A percentile compares a stretch with the other conserved stretches of the same genome.
Conservation (phyloP, 352 stramenopile genomes). For the Phytophthora niederhauseri region DNA sequence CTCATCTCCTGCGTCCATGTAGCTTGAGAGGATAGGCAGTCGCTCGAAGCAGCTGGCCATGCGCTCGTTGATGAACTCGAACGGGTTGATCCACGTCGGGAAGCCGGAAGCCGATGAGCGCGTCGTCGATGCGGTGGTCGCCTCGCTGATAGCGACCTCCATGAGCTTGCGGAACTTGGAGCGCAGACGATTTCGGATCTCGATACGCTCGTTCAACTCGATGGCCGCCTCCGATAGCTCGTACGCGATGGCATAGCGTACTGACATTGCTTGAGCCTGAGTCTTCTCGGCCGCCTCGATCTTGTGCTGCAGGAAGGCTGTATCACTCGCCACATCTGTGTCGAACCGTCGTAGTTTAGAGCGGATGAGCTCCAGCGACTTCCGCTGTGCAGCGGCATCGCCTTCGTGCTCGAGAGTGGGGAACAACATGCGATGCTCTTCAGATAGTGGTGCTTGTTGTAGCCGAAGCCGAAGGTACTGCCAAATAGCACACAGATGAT, state of each 20-base stretch:
- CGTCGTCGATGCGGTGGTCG: constrained; percentile 41
- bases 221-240: constrained; percentile 68
- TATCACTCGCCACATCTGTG: constrained; percentile 71
- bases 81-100: constrained; percentile 41
- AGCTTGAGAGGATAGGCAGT: constrained; percentile 35
- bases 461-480: constrained; percentile 79
- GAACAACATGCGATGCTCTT: constrained; percentile 76
- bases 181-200: constrained; percentile 47
- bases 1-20: constrained; percentile 28
- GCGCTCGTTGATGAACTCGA: constrained; percentile 70
- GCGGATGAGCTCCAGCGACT: constrained; percentile 64
- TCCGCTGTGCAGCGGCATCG: constrained; percentile 39
- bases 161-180: constrained; percentile 54
- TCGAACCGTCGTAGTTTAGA: constrained; percentile 68
- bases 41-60: constrained; percentile 72
- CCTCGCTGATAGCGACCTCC: constrained; percentile 54
- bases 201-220: constrained; percentile 60
- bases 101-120: constrained; percentile 29
- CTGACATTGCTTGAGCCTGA: constrained; percentile 54
- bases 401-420: constrained; percentile 57
- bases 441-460: constrained; percentile 60
- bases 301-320: constrained; percentile 70
- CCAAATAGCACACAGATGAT: background rate
- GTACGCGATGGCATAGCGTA: constrained; percentile 63
- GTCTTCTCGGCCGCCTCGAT: constrained; percentile 74